phyloP scores from a whole-genome alignment of 352 stramenopile genomes.

The Pythium folliculosum region DNA sequence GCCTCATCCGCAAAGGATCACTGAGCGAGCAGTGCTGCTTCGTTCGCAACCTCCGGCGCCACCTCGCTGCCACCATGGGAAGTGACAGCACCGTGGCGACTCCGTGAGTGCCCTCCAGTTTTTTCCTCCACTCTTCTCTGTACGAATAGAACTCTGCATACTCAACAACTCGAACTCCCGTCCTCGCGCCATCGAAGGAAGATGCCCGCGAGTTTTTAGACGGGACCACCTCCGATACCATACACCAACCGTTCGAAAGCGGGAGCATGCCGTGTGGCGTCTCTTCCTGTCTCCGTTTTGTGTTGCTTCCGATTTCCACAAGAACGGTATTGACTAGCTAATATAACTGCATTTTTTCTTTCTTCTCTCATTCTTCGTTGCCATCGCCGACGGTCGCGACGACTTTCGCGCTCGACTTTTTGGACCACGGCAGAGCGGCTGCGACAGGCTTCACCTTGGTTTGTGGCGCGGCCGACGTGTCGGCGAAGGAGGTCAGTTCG shows the following conservation, averaged over 20 bases:
- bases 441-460: conserved; percentile 11
- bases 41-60: conserved; percentile 74
- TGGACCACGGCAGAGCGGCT: not conserved
- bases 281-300: conserved; percentile 5
- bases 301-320: not conserved
- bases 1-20: conserved; percentile 78
- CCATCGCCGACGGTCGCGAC: not conserved
- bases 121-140: too few species aligned
- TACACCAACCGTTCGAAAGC: not conserved
- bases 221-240: not conserved
- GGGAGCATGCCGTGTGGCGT: conserved; percentile 13
- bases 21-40: conserved; percentile 80
- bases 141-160: not conserved
- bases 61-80: conserved; percentile 56
- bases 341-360: conserved; percentile 4
- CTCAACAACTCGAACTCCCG: not conserved
- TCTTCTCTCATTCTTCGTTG: not conserved
- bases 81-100: conserved; percentile 31
- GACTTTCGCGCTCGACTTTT: conserved; percentile 9
- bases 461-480: not conserved
- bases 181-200: conserved; percentile 17
- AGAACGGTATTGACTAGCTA: conserved; percentile 7
- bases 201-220: conserved; percentile 2
- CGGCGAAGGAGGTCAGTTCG: conserved; percentile 32
- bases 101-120: not conserved